A percentile compares a stretch with the other conserved stretches of the same genome.
Evolutionary conservation across 768 basidiomycete species (phyloP).

Genomic region (Gloeopeniophorella convolvens): DNA sequence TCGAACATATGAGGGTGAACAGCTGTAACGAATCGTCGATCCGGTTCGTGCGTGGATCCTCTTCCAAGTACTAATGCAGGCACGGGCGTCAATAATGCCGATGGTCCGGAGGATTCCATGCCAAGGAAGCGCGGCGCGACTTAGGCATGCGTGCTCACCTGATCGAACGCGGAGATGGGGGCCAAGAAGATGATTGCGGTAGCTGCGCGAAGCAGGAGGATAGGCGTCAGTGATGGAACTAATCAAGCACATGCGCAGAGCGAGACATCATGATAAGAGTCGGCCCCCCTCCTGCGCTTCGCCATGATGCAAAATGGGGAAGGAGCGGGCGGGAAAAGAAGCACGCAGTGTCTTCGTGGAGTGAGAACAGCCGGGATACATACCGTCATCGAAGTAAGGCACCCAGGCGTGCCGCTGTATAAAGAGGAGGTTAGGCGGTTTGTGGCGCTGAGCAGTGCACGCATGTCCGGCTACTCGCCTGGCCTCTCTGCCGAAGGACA

Average conservation of each 20-base stretch:
- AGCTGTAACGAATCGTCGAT: constrained; percentile 87
- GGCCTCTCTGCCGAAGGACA: constrained; percentile 15
- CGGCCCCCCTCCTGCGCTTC: constrained; percentile 1
- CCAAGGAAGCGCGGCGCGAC: not conserved
- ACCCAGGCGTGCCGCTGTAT: constrained; percentile 71
- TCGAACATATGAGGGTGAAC: constrained; percentile 81
- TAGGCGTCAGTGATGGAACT: constrained; percentile 4
- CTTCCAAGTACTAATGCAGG: constrained; percentile 63
- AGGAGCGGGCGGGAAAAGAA: constrained; percentile 66
- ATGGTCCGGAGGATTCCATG: not conserved
- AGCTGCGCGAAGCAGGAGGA: constrained; percentile 35
- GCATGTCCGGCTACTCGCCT: constrained; percentile 10
- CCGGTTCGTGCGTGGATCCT: constrained; percentile 78
- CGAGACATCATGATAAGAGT: constrained; percentile 2
- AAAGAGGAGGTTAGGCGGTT: not conserved
- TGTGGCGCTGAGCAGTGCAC: not conserved
- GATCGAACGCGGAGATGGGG: constrained; percentile 83
- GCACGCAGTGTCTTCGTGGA: constrained; percentile 37
- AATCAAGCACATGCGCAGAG: not conserved
- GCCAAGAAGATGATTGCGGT: constrained; percentile 84
- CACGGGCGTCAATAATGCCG: constrained; percentile 37
- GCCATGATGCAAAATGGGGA: not conserved
- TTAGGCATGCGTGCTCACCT: constrained; percentile 39
- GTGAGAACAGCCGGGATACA: constrained; percentile 9
- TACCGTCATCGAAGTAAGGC: constrained; percentile 74